Conservation (phyloP, 2,329 filamentous ascomycete genomes). For the Trichoderma lentiforme region DNA sequence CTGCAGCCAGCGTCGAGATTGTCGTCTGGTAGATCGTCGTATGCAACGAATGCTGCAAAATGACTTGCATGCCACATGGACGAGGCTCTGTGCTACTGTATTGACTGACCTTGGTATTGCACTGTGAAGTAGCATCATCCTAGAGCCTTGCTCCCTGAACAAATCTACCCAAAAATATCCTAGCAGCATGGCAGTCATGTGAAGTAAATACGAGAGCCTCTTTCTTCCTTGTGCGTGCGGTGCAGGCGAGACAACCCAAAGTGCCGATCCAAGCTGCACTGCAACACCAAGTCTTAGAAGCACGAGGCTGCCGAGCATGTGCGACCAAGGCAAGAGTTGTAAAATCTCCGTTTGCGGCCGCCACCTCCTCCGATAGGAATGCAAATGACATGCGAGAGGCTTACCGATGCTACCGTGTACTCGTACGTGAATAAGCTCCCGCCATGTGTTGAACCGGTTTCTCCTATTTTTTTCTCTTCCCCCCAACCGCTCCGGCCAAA, state of each 20-base stretch:
- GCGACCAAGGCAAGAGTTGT: background rate
- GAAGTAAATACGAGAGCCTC: background rate
- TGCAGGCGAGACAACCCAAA: background rate
- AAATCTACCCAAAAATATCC: background rate
- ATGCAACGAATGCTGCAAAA: conserved; percentile 3
- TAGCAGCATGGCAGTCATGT: background rate
- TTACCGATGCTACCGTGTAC: background rate
- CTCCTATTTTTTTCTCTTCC: background rate
- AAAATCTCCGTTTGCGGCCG: conserved; percentile 1
- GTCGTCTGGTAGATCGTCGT: background rate
- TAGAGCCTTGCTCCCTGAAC: background rate
- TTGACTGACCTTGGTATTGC: background rate
- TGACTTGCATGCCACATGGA: background rate
- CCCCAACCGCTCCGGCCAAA: background rate
- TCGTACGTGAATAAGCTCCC: background rate
- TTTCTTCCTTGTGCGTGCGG: background rate
- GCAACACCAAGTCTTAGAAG: background rate
- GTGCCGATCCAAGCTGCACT: background rate
- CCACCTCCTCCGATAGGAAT: background rate
- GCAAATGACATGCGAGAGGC: background rate
- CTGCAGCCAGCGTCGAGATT: background rate
- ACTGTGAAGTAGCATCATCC: background rate
- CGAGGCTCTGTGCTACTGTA: background rate
- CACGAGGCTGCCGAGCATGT: background rate
- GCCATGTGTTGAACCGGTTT: background rate